These are phyloP conservation scores for Fraxinus platypoda DNA, from an alignment of 305 asterid species.

Conservation along the genomic window DNA sequence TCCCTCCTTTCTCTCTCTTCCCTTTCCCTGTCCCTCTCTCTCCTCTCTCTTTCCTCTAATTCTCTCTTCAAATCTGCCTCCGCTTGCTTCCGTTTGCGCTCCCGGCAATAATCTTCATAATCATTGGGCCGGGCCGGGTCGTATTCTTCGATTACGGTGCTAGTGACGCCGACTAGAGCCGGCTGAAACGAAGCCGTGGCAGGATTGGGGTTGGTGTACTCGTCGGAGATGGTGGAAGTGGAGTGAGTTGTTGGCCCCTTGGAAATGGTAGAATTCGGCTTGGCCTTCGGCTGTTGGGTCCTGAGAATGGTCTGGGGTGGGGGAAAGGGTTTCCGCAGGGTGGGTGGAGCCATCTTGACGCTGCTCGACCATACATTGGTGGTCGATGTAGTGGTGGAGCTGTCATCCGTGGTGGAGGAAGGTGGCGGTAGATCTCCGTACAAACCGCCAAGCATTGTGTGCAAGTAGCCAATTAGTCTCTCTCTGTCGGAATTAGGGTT, in stretches of 20 bases:
- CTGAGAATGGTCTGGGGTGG: constrained; percentile 77
- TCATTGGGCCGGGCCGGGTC: constrained; percentile 92
- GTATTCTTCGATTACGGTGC: constrained; percentile 81
- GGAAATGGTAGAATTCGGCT: constrained; percentile 32
- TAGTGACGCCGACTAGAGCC: constrained; percentile 77
- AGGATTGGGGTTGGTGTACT: constrained; percentile 48
- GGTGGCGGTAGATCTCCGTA: constrained; percentile 99
- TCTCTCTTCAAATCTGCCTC: constrained; percentile 80
- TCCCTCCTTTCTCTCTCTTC: constrained; percentile 55
- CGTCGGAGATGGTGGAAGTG: constrained; percentile 23
- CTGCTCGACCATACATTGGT: constrained; percentile 88
- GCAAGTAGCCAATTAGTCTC: not conserved
- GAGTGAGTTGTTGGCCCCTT: constrained; percentile 23
- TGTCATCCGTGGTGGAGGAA: constrained; percentile 65
- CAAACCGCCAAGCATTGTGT: constrained; percentile 80
- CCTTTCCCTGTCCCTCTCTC: constrained; percentile 41
- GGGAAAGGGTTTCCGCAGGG: constrained; percentile 89
- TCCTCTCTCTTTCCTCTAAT: constrained; percentile 77
- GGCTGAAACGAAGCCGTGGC: constrained; percentile 60
- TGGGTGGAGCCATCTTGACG: constrained; percentile 82
- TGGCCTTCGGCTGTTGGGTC: constrained; percentile 52
- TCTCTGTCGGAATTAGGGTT: not conserved
- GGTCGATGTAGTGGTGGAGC: constrained; percentile 80
- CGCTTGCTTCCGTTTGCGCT: constrained; percentile 76
- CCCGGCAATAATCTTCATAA: constrained; percentile 80